Evolutionary conservation across 2,329 filamentous ascomycete genomes (phyloP).

Genomic region (Colletotrichum trifolii): DNA sequence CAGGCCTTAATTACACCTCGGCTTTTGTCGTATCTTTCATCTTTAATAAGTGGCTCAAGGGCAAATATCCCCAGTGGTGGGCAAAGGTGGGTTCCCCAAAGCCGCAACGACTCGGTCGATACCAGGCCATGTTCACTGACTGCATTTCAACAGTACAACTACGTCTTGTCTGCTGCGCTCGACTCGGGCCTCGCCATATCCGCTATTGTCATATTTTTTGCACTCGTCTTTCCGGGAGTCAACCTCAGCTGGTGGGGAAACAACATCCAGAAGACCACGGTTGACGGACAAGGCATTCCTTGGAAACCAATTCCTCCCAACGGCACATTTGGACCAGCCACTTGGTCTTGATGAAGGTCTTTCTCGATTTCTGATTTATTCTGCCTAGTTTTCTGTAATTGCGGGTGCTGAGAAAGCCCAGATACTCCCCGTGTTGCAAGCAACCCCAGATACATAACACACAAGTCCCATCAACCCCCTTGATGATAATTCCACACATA

Average conservation of each 20-base stretch:
- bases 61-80: constrained; percentile 29
- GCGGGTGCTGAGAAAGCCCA: background rate
- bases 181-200: constrained; percentile 54
- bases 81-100: constrained; percentile 18
- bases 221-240: constrained; percentile 52
- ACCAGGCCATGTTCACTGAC: background rate
- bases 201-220: constrained; percentile 56
- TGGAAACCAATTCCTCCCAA: constrained; percentile 22
- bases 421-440: background rate
- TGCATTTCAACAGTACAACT: constrained; percentile 42
- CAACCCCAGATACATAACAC: background rate
- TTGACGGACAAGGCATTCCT: constrained; percentile 50
- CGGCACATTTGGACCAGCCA: constrained; percentile 26
- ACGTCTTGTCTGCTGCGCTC: constrained; percentile 55
- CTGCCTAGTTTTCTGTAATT: background rate
- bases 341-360: constrained; percentile 11
- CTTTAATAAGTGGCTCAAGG: constrained; percentile 34
- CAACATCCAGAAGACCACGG: constrained; percentile 45
- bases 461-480: background rate
- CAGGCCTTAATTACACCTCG: constrained; percentile 30
- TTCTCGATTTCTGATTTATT: background rate
- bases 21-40: constrained; percentile 24
- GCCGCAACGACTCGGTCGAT: background rate
- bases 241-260: constrained; percentile 55
- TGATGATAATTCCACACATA: background rate